Conservation (phyloP, 306 rosid species). For the Dalbergia cochinchinensis region DNA sequence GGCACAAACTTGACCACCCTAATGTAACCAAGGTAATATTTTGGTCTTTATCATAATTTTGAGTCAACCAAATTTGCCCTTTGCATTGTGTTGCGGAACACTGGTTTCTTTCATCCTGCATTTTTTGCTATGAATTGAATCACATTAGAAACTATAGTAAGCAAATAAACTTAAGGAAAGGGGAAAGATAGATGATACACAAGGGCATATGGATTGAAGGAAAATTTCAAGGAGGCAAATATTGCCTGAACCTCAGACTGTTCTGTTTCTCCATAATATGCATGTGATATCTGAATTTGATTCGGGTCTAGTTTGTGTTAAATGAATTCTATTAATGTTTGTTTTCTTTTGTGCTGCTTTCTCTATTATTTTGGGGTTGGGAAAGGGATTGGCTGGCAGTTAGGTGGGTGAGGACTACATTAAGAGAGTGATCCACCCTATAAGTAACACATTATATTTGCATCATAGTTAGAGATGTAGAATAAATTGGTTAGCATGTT, state of each 20-base stretch:
- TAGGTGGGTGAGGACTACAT: constrained; percentile 5
- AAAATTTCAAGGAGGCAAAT: background rate
- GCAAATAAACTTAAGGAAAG: background rate
- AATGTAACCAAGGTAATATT: constrained; percentile 88
- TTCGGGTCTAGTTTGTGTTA: background rate
- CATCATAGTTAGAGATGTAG: constrained; percentile 15
- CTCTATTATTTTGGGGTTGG: background rate
- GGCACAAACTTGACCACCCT: constrained; percentile 99
- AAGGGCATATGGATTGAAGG: constrained; percentile 18
- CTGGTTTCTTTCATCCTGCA: background rate
- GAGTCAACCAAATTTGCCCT: background rate
- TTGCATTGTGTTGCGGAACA: constrained; percentile 15
- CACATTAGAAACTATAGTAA: background rate
- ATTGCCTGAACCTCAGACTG: constrained; percentile 12
- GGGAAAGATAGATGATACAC: background rate
- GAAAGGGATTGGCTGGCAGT: constrained; percentile 1
- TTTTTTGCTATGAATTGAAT: constrained; percentile 1
- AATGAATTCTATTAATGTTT: constrained; percentile 12
- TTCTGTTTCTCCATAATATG: background rate
- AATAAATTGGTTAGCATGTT: background rate
- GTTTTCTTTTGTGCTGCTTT: constrained; percentile 12
- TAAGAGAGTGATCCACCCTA: constrained; percentile 8
- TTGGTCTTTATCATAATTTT: constrained; percentile 15
- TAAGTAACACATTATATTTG: constrained; percentile 4
- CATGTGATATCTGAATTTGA: constrained; percentile 24